These are phyloP conservation scores for Thuidium tamariscinum DNA, from an alignment of 225 moss, liverwort and hornwort genomes.

Conservation along the genomic window DNA sequence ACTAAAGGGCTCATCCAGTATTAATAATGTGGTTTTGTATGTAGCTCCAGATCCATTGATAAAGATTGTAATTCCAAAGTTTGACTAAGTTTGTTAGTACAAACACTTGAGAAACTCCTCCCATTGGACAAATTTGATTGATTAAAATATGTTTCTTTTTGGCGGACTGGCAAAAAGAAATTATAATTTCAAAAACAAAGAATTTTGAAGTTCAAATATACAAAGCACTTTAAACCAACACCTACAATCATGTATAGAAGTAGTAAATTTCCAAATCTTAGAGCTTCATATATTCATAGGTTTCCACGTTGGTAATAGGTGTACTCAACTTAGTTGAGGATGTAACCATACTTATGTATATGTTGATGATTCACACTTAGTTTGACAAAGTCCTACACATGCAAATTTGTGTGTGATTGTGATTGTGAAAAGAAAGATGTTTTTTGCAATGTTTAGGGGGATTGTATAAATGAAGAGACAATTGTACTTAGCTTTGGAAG, in stretches of 20 bases:
- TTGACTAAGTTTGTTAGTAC: not conserved
- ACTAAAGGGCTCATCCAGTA: not conserved
- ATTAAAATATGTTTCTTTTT: no score
- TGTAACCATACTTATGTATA: not conserved
- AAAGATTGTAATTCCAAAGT: not conserved
- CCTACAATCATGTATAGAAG: no score
- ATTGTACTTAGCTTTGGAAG: accelerated
- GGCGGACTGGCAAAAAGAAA: not conserved
- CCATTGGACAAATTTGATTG: not conserved
- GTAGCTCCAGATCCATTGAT: not conserved
- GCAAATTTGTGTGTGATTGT: not conserved
- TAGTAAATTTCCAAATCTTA: not conserved
- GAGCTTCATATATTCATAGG: not conserved
- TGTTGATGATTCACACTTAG: not conserved
- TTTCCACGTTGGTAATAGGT: not conserved
- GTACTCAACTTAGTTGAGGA: not conserved
- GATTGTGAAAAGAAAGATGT: not conserved
- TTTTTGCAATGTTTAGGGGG: not conserved
- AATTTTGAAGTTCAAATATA: not conserved
- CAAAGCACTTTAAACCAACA: not conserved
- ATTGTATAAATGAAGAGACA: not conserved
- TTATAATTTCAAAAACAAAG: not conserved
- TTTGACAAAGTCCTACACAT: not conserved
- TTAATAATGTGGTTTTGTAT: not conserved
- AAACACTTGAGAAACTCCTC: not conserved